These are phyloP conservation scores for Coemansia asiatica DNA, from an alignment of 192 early-diverging fungal species.

Conservation along the genomic window DNA sequence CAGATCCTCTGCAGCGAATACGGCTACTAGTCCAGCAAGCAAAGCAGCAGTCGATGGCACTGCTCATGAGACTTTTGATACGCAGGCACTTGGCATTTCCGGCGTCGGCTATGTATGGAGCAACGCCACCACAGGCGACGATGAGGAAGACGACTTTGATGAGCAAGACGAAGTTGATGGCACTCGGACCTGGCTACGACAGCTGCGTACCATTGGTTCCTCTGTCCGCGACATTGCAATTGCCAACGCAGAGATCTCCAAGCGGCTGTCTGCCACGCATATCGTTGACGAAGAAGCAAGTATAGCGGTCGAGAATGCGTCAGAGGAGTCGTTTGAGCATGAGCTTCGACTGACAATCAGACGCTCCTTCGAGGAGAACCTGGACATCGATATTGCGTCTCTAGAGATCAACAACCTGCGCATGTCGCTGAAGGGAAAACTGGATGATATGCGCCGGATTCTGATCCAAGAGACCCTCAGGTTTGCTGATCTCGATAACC, in stretches of 20 bases:
- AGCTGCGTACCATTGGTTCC: conserved; percentile 39
- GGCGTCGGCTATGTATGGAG: conserved; percentile 65
- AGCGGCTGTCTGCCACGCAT: conserved; percentile 15
- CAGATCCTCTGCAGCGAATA: not conserved
- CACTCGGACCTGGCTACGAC: conserved; percentile 5
- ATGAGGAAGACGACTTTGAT: conserved; percentile 59
- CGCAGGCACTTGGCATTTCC: conserved; percentile 55
- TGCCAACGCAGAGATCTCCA: conserved; percentile 23
- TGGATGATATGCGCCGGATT: conserved; percentile 72
- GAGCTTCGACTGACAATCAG: conserved; percentile 75
- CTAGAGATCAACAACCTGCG: conserved; percentile 87
- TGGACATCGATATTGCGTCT: conserved; percentile 69
- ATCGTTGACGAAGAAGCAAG: conserved; percentile 47
- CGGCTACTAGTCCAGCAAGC: not conserved
- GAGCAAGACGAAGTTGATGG: conserved; percentile 23
- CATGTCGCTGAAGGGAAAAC: conserved; percentile 81
- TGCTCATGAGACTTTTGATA: conserved; percentile 30
- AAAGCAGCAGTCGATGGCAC: not conserved
- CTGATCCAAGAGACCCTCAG: conserved; percentile 72
- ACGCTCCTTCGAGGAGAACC: conserved; percentile 76
- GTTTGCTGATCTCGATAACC: conserved; percentile 58
- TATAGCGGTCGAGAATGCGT: conserved; percentile 36
- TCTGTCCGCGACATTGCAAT: conserved; percentile 17
- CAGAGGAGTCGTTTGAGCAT: conserved; percentile 67
- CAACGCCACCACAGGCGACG: conserved; percentile 49